Evolutionary conservation across 805 yeast species (phyloP), one percentile per base, ranked within the genome.

Genomic region (Osmozyma mogii): DNA sequence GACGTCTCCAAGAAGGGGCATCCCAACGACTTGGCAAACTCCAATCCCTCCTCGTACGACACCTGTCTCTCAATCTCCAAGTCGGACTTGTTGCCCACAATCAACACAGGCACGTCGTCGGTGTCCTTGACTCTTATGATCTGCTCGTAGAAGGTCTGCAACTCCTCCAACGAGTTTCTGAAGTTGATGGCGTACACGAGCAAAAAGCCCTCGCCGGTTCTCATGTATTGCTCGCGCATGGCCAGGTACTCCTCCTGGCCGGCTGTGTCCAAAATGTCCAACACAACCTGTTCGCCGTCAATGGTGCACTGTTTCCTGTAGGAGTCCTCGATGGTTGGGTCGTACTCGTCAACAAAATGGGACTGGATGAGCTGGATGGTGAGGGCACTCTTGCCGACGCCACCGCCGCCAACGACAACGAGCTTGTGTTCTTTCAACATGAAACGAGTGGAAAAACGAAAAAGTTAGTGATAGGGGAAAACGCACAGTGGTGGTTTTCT

Each of bases 381-480:
- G 40, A 92, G 65, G 5, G 98, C 97, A 15, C 94, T 81, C 57
- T 92, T 92, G 61, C 98, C 98, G 32, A 92, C 98, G 60, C 96
- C 96, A 52, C 97, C 97, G 22, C 96, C 96, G 33, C 97, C 98
- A 33, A 89, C 96, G 25, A 89, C 96, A 4, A 92, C 98, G 36
- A 92, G 61, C 53, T 94, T 87, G 55, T 78, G 89, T 57, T 88
- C 96, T 56, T 81, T 71, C 33, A 73, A 66, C 59, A 52, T 56
- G 13, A n/a, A n/a, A n/a, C n/a, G n/a, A n/a, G n/a, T n/a, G n/a
- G n/a, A n/a, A n/a, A n/a, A n/a, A n/a, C n/a, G n/a, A n/a, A n/a
- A n/a, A n/a, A n/a, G n/a, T n/a, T n/a, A n/a, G n/a, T n/a, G n/a
- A n/a, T n/a, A n/a, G n/a, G n/a, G n/a, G n/a, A n/a, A n/a, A n/a